phyloP scores from a whole-genome alignment of 371 early-diverging fungal genomes.

The Mycotypha africana region DNA sequence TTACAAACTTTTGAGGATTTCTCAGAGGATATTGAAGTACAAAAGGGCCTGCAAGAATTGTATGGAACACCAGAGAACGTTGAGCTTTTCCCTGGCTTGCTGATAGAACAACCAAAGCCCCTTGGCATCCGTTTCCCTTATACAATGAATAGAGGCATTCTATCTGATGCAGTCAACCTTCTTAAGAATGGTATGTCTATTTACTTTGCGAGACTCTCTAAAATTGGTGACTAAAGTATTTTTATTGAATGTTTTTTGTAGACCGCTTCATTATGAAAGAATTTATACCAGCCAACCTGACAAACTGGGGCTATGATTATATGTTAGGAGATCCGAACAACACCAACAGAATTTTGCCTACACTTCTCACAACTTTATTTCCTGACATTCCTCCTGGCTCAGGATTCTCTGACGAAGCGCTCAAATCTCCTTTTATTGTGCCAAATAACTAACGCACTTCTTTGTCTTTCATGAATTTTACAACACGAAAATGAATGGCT shows the following conservation, averaged over 20 bases:
- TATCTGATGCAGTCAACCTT: constrained; percentile 50
- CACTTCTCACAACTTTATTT: constrained; percentile 9
- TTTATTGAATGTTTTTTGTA: no score
- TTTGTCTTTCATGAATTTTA: no score
- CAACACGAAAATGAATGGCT: no score
- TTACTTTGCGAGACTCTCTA: no score
- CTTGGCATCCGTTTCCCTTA: constrained; percentile 42
- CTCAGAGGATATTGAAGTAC: constrained; percentile 30
- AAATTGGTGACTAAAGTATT: no score
- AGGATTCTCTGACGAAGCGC: constrained; percentile 13
- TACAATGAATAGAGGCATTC: constrained; percentile 43
- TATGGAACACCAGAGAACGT: constrained; percentile 41
- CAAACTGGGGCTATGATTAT: constrained; percentile 36
- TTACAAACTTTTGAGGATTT: constrained; percentile 39
- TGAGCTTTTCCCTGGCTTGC: constrained; percentile 45
- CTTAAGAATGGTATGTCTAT: constrained; percentile 47
- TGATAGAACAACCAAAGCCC: constrained; percentile 38
- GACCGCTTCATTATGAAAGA: constrained; percentile 28
- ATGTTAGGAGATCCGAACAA: constrained; percentile 16
- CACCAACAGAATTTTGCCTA: constrained; percentile 16
- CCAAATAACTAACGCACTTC: no score
- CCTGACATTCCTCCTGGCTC: constrained; percentile 8
- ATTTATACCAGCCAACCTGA: constrained; percentile 30
- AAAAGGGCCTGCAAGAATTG: constrained; percentile 35
- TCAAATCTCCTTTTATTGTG: constrained; percentile 14